Evolutionary conservation across 257 asterid species (phyloP), one percentile per base, ranked within the genome.

Genomic region (Handroanthus guayacan): DNA sequence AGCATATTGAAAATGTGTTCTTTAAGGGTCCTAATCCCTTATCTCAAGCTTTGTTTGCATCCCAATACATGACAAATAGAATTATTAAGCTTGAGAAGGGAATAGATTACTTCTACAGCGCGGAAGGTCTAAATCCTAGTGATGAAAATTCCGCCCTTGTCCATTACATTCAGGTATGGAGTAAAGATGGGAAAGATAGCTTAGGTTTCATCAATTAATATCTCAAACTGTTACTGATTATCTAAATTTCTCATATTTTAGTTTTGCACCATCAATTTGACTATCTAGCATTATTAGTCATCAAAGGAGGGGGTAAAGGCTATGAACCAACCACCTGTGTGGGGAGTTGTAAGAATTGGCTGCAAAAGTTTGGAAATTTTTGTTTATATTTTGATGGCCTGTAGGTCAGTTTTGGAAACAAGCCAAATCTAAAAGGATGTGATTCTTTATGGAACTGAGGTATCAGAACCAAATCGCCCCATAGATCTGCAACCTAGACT

Each of bases 141-240:
- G 98, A 95, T 57, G 98, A 91, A 78, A 95, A 95, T 84, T 95
- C 98, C 72, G 89, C 97, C 73, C 96, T 95, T 56, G 74, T 93
- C 67, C 97, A 93, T 84, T 95, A 93, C 88, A 89, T 91, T 83
- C 99, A 95, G 97, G 99, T 95, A 84, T 25, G 51, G 25, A 62
- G 55, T 71, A 70, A 57, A 51, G 47, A 62, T 18, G 70, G 71
- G 9, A 41, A 71, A 67, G 39, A 39, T 37, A 43, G 62, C 18
- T 25, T 13, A 62, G 52, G 71, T 20, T 50, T 16, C 72, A 38
- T 17, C 56, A 45, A 38, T 43, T 52, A 58, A 55, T 56, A 36
- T 71, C 60, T 57, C 64, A 17, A 9, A 44, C 52, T n/a, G 6
- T 47, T 81, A 44, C 3, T 1, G 6, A 20, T 48, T 44, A 17